phyloP scores from a whole-genome alignment of 73 alveolate genomes.

The Tetrahymena malaccensis region DNA sequence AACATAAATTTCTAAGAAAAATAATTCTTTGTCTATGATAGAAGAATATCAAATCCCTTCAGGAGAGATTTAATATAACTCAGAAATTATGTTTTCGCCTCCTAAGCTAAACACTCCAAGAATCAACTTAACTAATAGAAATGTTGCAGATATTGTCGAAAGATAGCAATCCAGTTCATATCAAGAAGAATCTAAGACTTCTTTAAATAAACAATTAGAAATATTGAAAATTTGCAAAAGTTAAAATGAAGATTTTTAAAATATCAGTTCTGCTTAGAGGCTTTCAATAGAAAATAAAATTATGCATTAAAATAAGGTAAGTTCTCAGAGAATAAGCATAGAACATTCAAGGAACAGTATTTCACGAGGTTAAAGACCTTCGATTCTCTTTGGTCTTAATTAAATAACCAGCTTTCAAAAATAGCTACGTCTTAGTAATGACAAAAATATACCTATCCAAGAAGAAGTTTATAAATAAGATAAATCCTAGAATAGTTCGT shows the following conservation, averaged over 20 bases:
- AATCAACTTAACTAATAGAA: background rate
- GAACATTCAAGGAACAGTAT: background rate
- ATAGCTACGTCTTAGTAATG: background rate
- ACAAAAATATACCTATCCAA: background rate
- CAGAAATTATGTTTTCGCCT: background rate
- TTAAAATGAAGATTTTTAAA: background rate
- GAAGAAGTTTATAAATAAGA: background rate
- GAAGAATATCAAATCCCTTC: background rate
- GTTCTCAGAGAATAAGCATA: background rate
- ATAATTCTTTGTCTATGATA: background rate
- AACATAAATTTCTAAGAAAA: background rate
- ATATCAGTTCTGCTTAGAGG: background rate
- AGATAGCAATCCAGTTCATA: background rate
- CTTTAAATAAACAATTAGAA: background rate
- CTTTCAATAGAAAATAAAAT: background rate
- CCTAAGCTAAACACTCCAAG: background rate
- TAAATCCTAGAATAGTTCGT: background rate
- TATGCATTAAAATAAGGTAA: background rate
- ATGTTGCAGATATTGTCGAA: background rate
- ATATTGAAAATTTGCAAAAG: too few species aligned
- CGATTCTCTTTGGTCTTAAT: background rate
- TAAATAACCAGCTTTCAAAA: background rate
- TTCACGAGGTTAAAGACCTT: background rate
- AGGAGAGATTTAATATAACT: background rate
- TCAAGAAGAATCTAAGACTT: background rate